These are phyloP conservation scores for Ceratobasidium papillatum DNA, from an alignment of 1,284 basidiomycete genomes.

Conservation along the genomic window DNA sequence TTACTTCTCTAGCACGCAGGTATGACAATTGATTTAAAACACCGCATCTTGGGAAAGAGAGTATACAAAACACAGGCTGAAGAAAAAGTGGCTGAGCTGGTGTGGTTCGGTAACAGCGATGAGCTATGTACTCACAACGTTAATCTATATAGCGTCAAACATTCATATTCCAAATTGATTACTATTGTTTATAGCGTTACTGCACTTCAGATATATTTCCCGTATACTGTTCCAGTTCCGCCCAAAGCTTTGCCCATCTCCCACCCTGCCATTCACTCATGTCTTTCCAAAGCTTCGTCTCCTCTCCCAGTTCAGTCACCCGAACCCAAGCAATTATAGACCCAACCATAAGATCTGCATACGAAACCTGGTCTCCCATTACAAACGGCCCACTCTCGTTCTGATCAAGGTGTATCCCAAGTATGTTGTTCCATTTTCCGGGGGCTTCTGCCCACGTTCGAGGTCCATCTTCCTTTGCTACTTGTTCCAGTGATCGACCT, in stretches of 20 bases:
- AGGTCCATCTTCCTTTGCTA: conserved; percentile 10
- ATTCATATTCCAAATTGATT: not conserved
- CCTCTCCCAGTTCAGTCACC: not conserved
- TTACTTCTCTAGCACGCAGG: conserved; percentile 77
- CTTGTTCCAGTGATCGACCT: not conserved
- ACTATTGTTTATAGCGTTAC: not conserved
- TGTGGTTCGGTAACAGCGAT: conserved; percentile 64
- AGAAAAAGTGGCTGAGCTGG: too few species aligned
- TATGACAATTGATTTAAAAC: too few species aligned
- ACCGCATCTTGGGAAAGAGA: too few species aligned
- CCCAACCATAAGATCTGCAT: conserved; percentile 13
- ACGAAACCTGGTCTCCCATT: conserved; percentile 12
- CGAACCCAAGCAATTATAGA: conserved; percentile 2
- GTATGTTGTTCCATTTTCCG: not conserved
- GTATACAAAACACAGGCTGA: too few species aligned
- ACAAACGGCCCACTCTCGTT: conserved; percentile 23
- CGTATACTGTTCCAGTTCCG: not conserved
- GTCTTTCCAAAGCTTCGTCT: conserved; percentile 13
- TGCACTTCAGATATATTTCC: conserved; percentile 1
- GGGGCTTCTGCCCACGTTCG: not conserved
- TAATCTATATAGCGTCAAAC: not conserved
- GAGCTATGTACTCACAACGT: conserved; percentile 64
- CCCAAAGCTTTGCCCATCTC: conserved; percentile 17
- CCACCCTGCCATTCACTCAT: conserved; percentile 4
- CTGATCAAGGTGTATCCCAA: not conserved